Base-by-base conservation (phyloP, 345 rosid species). In the Ailanthus altissimus region DNA sequence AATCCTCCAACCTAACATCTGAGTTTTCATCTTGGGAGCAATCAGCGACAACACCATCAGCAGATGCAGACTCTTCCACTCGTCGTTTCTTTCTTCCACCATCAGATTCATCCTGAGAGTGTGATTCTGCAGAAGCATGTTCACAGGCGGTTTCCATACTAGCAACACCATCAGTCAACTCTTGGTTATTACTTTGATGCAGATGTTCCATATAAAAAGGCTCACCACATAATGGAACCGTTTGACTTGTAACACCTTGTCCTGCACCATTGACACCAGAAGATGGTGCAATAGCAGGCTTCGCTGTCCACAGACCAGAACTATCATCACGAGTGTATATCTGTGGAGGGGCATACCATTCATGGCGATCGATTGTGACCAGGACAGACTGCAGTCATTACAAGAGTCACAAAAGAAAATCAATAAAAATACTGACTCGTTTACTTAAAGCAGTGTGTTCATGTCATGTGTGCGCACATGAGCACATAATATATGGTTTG, bases 341-440 rank as follows among this genome's bases (percentile, higher is more conserved):
- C 83, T 87, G 98, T 49, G 99, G 97, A 80, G 93, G 87, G 62
- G 93, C 94, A 77, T 92, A 96, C 99, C 99, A 96, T 81, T 93
- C 98, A 85, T 96, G 99, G 71, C 93, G 92, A 85, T 93, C 98
- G 67, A 92, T 79, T 21, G 95, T 92, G 67, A 96, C 94, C 78
- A 96, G 78, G 76, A 86, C 97, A 60, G 92, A 91, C 99, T 96
- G 93, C 88, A 87, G 75, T 59, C 80, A 83, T 76, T 73, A 54
- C 36, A 62, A 12, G 13, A 51, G 36, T 43, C 15, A 70, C 25
- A 63, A 42, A 63, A 42, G n/a, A n/a, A 72, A 62, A 57, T 42
- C 14, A 70, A 64, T 5, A 42, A 60, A 67, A 50, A 59, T 45
- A 32, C 42, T 67, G 1, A 61, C 36, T 6, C 11, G 21, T 65